A percentile compares a stretch with the other conserved stretches of the same genome.
These are phyloP conservation scores for Prunella vulgaris DNA, from an alignment of 257 asterid species.

Conservation along the genomic window DNA sequence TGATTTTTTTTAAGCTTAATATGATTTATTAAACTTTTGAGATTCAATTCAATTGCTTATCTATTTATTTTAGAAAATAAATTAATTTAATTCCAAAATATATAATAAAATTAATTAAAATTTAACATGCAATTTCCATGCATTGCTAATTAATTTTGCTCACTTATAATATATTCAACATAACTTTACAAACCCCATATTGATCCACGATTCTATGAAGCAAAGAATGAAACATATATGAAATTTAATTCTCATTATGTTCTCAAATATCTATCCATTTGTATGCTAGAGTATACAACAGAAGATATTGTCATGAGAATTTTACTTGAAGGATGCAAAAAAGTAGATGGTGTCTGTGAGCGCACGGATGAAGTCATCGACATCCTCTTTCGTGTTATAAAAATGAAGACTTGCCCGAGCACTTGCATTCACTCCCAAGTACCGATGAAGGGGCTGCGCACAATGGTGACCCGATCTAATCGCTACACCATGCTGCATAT, in stretches of 20 bases:
- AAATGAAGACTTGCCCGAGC: conserved; percentile 94
- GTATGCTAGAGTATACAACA: not conserved
- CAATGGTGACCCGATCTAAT: conserved; percentile 96
- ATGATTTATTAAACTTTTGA: too few relatives aligned
- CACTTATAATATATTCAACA: too few relatives aligned
- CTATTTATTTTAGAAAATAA: too few relatives aligned
- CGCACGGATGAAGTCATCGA: conserved; percentile 63
- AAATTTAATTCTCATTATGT: not conserved
- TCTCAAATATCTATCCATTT: not conserved
- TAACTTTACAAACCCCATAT: too few relatives aligned
- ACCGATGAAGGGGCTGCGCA: conserved; percentile 88
- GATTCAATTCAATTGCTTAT: too few relatives aligned
- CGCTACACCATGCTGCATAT: conserved; percentile 76
- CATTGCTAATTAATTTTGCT: too few relatives aligned
- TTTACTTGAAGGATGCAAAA: conserved; percentile 51
- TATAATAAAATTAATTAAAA: too few relatives aligned
- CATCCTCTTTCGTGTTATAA: conserved; percentile 90
- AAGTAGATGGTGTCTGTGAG: conserved; percentile 68
- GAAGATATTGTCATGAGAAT: not conserved
- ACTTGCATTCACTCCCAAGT: conserved; percentile 70
- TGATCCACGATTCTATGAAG: not conserved
- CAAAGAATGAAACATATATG: not conserved
- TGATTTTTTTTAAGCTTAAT: too few relatives aligned
- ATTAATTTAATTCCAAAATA: too few relatives aligned
- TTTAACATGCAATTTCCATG: too few relatives aligned